Evolutionary conservation across 2,329 filamentous ascomycete species (phyloP), one percentile per base, ranked within the genome.

Genomic region (Chaetomium sp.): DNA sequence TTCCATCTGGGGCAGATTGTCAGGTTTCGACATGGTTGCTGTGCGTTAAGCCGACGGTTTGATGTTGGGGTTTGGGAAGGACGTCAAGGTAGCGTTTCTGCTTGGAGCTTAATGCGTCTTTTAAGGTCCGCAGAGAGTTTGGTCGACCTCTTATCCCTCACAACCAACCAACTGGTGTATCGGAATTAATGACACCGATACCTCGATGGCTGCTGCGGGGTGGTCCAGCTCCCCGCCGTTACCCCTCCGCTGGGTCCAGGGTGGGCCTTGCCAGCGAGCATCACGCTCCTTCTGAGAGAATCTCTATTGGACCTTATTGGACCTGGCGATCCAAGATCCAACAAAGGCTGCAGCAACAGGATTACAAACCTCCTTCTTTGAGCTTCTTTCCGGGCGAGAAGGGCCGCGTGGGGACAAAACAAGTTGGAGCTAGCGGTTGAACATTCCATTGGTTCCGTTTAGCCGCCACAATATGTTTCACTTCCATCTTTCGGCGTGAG

Each of bases 1-100:
- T 70, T 88, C 81, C 89, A 91, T 91, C 67, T 80, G 77, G 38
- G 70, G 68, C 25, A 70, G 68, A 38, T 63, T 64, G n/a, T 69
- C 68, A 6, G 69, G 69, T 25, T 68, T 69, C 27, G 68, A 65
- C 67, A 72, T 71, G 29, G 42, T 66, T 64, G 4, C 38, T 33
- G 27, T 63, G 25, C 16, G 25, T n/a, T 27, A 3, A 16, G 19
- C 29, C 3, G 16, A 19, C 8, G 10, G 56, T 47, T 16, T 50
- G 23, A 19, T 19, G 19, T 10, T 42, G 8, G 23, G 31, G 7
- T 13, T n/a, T 60, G 47, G 13, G 47, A 12, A 59, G 23, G 42
- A 47, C 29, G 16, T 25, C 31, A 23, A 16, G 4, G 38, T 8
- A 8, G 45, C 27, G 38, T 58, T 25, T 31, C n/a, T 2, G 13